Evolutionary conservation across 2,329 filamentous ascomycete genomes (phyloP).

Genomic region (Aspergillus sp.): DNA sequence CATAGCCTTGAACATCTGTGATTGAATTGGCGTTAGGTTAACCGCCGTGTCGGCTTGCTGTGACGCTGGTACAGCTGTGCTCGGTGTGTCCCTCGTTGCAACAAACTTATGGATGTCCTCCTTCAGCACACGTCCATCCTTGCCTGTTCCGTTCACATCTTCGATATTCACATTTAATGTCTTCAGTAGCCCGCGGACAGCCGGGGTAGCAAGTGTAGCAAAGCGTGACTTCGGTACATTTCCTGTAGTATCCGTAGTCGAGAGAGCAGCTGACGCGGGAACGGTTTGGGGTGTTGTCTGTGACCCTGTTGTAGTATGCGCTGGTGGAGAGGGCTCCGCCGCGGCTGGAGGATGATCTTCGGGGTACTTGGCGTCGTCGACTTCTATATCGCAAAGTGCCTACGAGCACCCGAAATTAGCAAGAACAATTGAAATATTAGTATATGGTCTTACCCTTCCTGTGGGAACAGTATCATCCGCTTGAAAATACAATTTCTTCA

Average conservation of each 20-base stretch:
- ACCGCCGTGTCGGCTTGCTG: slow-evolving; percentile 67
- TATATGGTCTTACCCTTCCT: slow-evolving; percentile 58
- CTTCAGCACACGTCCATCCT: slow-evolving; percentile 86
- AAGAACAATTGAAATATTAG: not conserved
- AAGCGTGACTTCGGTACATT: slow-evolving; percentile 55
- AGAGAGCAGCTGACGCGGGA: slow-evolving; percentile 1
- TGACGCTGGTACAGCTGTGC: slow-evolving; percentile 34
- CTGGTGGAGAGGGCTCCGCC: slow-evolving; percentile 25
- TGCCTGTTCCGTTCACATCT: slow-evolving; percentile 80
- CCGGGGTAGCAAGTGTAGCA: slow-evolving; percentile 81
- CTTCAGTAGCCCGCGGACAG: slow-evolving; percentile 84
- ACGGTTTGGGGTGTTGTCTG: slow-evolving; percentile 18
- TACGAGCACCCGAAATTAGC: slow-evolving; percentile 36
- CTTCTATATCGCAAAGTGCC: slow-evolving; percentile 92
- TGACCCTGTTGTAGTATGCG: slow-evolving; percentile 14
- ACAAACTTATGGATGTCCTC: slow-evolving; percentile 81
- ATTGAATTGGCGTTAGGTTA: slow-evolving; percentile 74
- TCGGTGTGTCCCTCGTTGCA: slow-evolving; percentile 49
- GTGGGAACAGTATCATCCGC: slow-evolving; percentile 95
- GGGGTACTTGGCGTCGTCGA: slow-evolving; percentile 71
- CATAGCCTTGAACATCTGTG: slow-evolving; percentile 98
- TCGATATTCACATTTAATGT: slow-evolving; percentile 75
- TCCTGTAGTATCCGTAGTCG: slow-evolving; percentile 1
- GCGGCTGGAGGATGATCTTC: slow-evolving; percentile 49
- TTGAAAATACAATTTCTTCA: slow-evolving; percentile 95